These are phyloP conservation scores for Linum trigynum DNA, from an alignment of 345 rosid species.

Conservation along the genomic window DNA sequence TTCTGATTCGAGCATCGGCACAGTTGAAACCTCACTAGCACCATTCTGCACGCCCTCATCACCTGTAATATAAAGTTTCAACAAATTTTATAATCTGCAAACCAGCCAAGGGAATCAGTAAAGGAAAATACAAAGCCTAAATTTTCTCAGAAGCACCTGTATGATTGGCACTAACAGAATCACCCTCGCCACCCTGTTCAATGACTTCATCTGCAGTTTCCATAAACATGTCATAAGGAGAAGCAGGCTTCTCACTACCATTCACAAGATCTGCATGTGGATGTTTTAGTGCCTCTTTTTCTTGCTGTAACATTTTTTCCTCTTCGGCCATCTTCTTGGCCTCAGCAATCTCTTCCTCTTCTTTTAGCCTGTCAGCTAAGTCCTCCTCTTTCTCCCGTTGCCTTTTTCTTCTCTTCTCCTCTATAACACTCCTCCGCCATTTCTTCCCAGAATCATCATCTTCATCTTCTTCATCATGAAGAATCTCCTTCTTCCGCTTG, in stretches of 20 bases:
- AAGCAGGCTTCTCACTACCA: constrained; percentile 30
- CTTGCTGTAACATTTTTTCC: constrained; percentile 45
- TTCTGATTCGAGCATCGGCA: constrained; percentile 39
- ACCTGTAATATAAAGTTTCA: constrained; percentile 18
- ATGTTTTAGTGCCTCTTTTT: constrained; percentile 45
- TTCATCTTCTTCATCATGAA: constrained; percentile 70
- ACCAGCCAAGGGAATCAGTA: neutral
- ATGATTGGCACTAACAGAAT: constrained; percentile 25
- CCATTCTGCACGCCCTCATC: constrained; percentile 53
- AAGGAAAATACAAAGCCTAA: neutral
- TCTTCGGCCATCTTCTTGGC: neutral
- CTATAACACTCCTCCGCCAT: constrained; percentile 18
- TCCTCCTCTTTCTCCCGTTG: constrained; percentile 1
- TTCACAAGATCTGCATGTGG: constrained; percentile 34
- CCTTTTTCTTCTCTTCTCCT: neutral
- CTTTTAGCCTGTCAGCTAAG: neutral
- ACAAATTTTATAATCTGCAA: neutral
- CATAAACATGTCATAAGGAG: constrained; percentile 23
- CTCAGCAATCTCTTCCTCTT: neutral
- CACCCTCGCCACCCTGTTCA: constrained; percentile 25
- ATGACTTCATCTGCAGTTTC: constrained; percentile 31
- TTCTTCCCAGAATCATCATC: constrained; percentile 56
- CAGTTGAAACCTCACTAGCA: constrained; percentile 34
- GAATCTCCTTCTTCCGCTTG: constrained; percentile 63
- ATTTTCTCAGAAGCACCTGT: constrained; percentile 15